Percentiles rank a stretch among this genome's conserved stretches.
phyloP scores from a whole-genome alignment of 179 eudicot genomes.

The Silene vulgaris region DNA sequence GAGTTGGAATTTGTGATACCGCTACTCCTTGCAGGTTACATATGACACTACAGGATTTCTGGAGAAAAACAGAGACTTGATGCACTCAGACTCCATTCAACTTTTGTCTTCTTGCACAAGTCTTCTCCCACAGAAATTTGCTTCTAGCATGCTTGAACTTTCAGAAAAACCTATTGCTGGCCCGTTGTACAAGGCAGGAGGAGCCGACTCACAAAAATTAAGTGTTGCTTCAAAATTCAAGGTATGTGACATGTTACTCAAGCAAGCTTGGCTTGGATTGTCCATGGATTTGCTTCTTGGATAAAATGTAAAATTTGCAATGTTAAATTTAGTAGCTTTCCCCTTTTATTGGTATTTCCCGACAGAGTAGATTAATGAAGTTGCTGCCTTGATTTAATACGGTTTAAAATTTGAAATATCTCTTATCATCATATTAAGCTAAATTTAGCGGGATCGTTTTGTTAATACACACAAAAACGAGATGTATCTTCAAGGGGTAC shows the following conservation, averaged over 20 bases:
- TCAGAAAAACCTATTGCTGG: conserved; percentile 79
- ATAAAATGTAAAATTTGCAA: not conserved
- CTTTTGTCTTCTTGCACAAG: conserved; percentile 78
- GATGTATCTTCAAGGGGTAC: not conserved
- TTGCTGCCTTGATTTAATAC: not conserved
- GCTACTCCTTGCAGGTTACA: conserved; percentile 42
- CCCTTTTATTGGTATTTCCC: not conserved
- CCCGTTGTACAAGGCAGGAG: conserved; percentile 73
- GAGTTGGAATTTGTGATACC: not conserved
- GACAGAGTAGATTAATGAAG: not conserved
- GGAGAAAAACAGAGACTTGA: conserved; percentile 87
- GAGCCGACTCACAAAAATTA: conserved; percentile 91
- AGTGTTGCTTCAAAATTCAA: conserved; percentile 93
- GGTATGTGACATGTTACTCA: conserved; percentile 37
- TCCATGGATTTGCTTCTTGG: not conserved
- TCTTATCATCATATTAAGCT: not conserved
- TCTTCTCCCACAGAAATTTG: conserved; percentile 72
- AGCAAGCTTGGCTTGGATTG: not conserved
- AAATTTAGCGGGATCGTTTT: no score
- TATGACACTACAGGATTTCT: conserved; percentile 87
- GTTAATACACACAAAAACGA: not conserved
- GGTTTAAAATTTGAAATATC: not conserved
- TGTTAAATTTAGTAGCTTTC: not conserved
- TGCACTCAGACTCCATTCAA: conserved; percentile 70
- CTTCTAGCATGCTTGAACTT: conserved; percentile 62